A percentile compares a stretch with the other conserved stretches of the same genome.
phyloP scores from a whole-genome alignment of 208 protist species.

The Crithidia sp. region DNA sequence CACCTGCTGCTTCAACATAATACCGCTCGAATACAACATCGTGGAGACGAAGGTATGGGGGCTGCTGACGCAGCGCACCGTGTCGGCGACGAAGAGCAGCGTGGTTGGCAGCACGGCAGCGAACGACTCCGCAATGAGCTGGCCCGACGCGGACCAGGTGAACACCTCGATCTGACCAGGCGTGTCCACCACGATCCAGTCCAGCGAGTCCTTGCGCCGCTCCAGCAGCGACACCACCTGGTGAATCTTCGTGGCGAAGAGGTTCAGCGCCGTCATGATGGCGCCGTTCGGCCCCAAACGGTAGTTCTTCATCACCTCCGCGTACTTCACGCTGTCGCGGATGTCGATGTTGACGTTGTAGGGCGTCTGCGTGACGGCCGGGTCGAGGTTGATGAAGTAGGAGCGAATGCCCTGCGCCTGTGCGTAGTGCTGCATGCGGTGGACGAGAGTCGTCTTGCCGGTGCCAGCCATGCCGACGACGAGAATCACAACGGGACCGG shows the following conservation, averaged over 20 bases:
- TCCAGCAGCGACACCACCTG: slow-evolving; percentile 95
- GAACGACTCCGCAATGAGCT: slow-evolving; percentile 97
- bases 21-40: slow-evolving; percentile 99
- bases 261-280: slow-evolving; percentile 99
- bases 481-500: slow-evolving; percentile 92
- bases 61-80: slow-evolving; percentile 84
- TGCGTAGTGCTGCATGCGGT: slow-evolving; percentile 95
- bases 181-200: slow-evolving; percentile 98
- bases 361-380: slow-evolving; percentile 94
- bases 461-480: slow-evolving; percentile 99
- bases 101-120: slow-evolving; percentile 94
- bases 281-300: slow-evolving; percentile 98
- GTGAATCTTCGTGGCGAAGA: slow-evolving; percentile 98
- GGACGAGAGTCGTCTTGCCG: slow-evolving; percentile 99
- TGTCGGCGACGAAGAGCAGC: slow-evolving; percentile 98
- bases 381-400: slow-evolving; percentile 99
- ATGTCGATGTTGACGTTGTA: slow-evolving; percentile 99
- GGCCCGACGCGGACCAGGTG: slow-evolving; percentile 98
- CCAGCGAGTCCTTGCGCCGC: slow-evolving; percentile 63
- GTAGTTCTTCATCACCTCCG: slow-evolving; percentile 98
- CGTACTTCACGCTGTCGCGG: slow-evolving; percentile 98
- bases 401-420: slow-evolving; percentile 60
- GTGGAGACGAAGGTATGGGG: slow-evolving; percentile 99
- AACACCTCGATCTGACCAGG: slow-evolving; percentile 99
- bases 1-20: slow-evolving; percentile 98